A percentile compares a stretch with the other conserved stretches of the same genome.
phyloP scores from a whole-genome alignment of 495 filamentous ascomycete genomes.

The Neurospora tetraspora region DNA sequence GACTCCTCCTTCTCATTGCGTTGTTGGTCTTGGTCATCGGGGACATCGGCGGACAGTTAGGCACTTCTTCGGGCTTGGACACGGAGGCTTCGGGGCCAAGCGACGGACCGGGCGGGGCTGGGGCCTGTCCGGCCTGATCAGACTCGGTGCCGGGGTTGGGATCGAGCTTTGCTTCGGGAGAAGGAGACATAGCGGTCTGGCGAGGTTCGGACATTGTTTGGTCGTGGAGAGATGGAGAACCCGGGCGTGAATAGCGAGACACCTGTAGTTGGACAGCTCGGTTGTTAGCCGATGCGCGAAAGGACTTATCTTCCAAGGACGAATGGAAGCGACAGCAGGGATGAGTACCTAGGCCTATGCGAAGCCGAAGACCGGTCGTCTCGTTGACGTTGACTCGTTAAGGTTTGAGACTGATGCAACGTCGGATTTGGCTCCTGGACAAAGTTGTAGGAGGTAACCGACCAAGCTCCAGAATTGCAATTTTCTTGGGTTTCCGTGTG shows the following conservation, averaged over 20 bases:
- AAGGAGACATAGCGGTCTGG: background rate
- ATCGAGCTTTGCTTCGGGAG: background rate
- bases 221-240: background rate
- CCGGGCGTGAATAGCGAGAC: background rate
- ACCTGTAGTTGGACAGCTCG: background rate
- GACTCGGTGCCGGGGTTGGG: background rate
- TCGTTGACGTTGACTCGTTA: background rate
- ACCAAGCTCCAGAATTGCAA: background rate
- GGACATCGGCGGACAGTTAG: too few relatives aligned
- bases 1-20: background rate
- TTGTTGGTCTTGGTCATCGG: background rate
- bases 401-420: background rate
- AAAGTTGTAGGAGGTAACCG: background rate
- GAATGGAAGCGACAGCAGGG: background rate
- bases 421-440: background rate
- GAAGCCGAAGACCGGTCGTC: background rate
- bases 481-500: background rate
- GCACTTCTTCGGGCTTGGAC: too few relatives aligned
- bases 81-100: background rate
- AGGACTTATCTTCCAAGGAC: background rate
- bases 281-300: background rate
- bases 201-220: background rate
- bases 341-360: background rate
- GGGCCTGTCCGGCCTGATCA: too few relatives aligned
- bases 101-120: background rate